A percentile compares a stretch with the other conserved stretches of the same genome.
These are phyloP conservation scores for Penicillium lividum DNA, from an alignment of 495 filamentous ascomycete genomes.

Conservation along the genomic window DNA sequence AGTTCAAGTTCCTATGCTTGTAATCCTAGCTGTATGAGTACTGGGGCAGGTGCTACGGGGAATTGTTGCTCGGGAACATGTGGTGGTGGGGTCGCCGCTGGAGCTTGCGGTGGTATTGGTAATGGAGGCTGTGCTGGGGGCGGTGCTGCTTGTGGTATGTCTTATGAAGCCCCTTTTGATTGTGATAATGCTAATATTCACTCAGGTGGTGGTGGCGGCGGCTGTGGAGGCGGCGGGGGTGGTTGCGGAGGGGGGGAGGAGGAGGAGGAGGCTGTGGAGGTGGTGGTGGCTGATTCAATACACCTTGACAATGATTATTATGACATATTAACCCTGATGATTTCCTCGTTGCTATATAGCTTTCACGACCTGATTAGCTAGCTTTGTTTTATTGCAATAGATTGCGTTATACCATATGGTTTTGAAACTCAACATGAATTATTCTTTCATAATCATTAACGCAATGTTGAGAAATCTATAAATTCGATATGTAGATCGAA, in stretches of 20 bases:
- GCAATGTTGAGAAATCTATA: neutral
- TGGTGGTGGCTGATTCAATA: neutral
- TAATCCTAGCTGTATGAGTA: conserved; percentile 50
- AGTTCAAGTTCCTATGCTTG: conserved; percentile 40
- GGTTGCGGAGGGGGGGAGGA: conserved; percentile 7
- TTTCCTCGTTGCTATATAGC: neutral
- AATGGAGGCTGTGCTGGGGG: conserved; percentile 30
- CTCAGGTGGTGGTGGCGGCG: conserved; percentile 23
- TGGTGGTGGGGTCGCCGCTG: conserved; percentile 55
- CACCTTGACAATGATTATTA: neutral
- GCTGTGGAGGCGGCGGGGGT: conserved; percentile 11
- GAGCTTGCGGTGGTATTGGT: conserved; percentile 49
- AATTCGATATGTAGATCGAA: neutral
- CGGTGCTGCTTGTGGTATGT: conserved; percentile 42
- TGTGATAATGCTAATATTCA: conserved; percentile 3
- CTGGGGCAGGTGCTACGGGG: conserved; percentile 38
- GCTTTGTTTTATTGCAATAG: neutral
- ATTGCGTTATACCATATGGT: neutral
- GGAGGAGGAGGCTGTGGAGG: conserved; percentile 11
- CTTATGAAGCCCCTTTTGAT: neutral
- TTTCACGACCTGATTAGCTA: neutral
- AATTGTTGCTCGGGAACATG: conserved; percentile 52
- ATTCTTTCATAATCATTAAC: neutral
- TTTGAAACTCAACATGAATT: neutral
- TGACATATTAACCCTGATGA: neutral